These are phyloP conservation scores for Strigomonas galati DNA, from an alignment of 208 protist species.

Conservation along the genomic window DNA sequence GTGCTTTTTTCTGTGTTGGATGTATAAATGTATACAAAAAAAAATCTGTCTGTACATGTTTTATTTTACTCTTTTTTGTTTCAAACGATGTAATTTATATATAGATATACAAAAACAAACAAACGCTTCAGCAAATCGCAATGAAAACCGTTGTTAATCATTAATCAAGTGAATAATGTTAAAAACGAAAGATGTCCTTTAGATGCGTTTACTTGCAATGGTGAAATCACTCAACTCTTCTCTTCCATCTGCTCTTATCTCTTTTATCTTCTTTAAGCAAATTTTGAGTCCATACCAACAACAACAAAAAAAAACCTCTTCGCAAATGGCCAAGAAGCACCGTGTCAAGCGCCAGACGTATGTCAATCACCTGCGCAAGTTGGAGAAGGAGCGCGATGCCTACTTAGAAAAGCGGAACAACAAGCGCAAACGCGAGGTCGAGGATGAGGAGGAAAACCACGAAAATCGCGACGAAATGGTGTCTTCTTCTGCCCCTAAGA, in stretches of 20 bases:
- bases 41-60: background rate
- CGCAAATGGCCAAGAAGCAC: constrained; percentile 83
- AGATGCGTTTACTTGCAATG: too few relatives aligned
- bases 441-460: constrained; percentile 30
- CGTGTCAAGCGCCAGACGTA: constrained; percentile 85
- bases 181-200: too few relatives aligned
- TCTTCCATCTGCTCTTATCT: background rate
- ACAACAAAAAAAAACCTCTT: constrained; percentile 1
- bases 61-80: background rate
- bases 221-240: too few relatives aligned
- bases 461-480: constrained; percentile 19
- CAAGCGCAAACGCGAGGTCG: constrained; percentile 64
- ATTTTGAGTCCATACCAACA: background rate
- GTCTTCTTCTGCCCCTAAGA: background rate
- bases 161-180: too few relatives aligned
- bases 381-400: constrained; percentile 70
- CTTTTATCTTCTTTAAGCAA: constrained; percentile 5
- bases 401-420: constrained; percentile 72
- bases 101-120: background rate
- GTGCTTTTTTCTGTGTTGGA: background rate
- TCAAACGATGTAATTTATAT: background rate
- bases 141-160: too few relatives aligned
- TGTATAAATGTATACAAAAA: constrained; percentile 1
- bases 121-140: too few relatives aligned
- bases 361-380: constrained; percentile 57